Conservation (phyloP, 805 yeast species). For the Metschnikowia lunata region DNA sequence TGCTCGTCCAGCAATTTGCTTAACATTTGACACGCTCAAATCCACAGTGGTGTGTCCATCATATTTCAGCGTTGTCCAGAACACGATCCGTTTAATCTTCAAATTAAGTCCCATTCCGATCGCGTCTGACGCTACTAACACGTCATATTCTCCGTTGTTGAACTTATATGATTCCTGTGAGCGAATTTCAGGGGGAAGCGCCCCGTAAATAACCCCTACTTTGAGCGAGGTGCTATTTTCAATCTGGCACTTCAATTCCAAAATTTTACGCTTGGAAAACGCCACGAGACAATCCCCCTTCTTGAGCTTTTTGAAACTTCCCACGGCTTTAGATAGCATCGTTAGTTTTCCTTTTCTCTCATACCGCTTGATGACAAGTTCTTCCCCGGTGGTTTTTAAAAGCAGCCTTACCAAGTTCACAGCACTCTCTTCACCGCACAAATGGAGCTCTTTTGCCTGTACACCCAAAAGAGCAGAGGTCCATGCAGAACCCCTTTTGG, state of each 20-base stretch:
- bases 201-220: constrained; percentile 92
- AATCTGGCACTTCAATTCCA: constrained; percentile 63
- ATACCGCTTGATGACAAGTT: constrained; percentile 63
- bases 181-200: constrained; percentile 92
- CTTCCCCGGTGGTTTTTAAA: constrained; percentile 73
- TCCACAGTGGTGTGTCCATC: constrained; percentile 52
- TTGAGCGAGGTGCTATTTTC: constrained; percentile 57
- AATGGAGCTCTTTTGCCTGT: constrained; percentile 76
- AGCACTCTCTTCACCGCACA: constrained; percentile 90
- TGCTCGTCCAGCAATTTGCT: constrained; percentile 96
- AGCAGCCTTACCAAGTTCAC: constrained; percentile 62
- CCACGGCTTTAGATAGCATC: constrained; percentile 40
- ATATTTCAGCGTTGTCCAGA: constrained; percentile 63
- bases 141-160: constrained; percentile 73
- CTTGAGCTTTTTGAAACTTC: constrained; percentile 36
- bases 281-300: constrained; percentile 89
- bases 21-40: constrained; percentile 62
- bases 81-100: constrained; percentile 75
- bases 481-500: constrained; percentile 88
- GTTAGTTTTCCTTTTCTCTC: constrained; percentile 69
- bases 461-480: constrained; percentile 86
- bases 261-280: constrained; percentile 71
- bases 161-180: constrained; percentile 76
- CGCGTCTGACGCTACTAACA: constrained; percentile 94
- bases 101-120: constrained; percentile 96